These are phyloP conservation scores for Peronosclerospora sorghi DNA, from an alignment of 352 stramenopile genomes.

Conservation along the genomic window DNA sequence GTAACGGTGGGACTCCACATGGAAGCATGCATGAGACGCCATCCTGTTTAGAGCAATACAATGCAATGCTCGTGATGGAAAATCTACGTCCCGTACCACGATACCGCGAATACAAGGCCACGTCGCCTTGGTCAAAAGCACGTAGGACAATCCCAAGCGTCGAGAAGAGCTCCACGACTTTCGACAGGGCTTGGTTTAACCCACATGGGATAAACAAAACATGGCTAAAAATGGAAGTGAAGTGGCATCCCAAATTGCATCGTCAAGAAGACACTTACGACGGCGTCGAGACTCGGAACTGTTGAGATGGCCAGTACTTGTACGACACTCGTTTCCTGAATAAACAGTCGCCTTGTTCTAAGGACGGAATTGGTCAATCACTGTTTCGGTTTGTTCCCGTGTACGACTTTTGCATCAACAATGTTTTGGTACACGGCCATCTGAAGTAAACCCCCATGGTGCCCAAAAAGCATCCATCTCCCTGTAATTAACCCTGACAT, in stretches of 20 bases:
- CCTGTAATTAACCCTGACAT: too few species aligned
- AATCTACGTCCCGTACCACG: conserved; percentile 78
- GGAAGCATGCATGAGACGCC: conserved; percentile 69
- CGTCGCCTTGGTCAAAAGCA: conserved; percentile 75
- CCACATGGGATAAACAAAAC: conserved; percentile 71
- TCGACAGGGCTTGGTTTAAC: conserved; percentile 50
- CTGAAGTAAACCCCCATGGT: too few species aligned
- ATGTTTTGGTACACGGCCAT: too few species aligned
- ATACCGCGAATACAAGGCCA: conserved; percentile 77
- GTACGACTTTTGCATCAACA: too few species aligned
- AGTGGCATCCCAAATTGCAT: conserved; percentile 78
- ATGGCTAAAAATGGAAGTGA: conserved; percentile 71
- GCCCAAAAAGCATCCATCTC: too few species aligned
- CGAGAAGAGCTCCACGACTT: conserved; percentile 63
- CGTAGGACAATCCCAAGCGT: conserved; percentile 81
- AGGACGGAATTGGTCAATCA: too few species aligned
- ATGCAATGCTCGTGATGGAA: conserved; percentile 72
- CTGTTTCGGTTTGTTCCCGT: too few species aligned
- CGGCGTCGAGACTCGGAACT: conserved; percentile 41
- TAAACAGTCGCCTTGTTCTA: too few species aligned
- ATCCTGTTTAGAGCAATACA: conserved; percentile 85
- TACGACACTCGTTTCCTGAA: too few species aligned
- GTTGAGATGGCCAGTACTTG: conserved; percentile 45
- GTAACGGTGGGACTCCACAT: conserved; percentile 56
- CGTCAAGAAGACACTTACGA: conserved; percentile 73